Percentiles rank a stretch among this genome's conserved stretches.
These are phyloP conservation scores for Phytopythium boreale DNA, from an alignment of 352 stramenopile species.

Conservation along the genomic window DNA sequence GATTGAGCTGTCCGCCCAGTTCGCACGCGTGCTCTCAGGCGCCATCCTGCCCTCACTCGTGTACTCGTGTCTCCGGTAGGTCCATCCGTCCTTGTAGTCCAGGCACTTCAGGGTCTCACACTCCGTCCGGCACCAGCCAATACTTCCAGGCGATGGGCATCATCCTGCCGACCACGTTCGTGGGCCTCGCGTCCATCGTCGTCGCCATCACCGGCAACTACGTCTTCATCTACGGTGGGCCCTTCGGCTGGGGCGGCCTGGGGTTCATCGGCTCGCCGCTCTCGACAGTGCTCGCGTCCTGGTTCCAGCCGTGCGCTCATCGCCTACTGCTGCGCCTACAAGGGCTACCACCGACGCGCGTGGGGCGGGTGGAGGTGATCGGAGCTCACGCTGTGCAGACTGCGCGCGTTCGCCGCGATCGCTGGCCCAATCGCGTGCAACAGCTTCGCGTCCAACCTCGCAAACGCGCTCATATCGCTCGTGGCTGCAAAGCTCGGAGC, in stretches of 20 bases:
- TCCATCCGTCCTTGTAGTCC: not conserved
- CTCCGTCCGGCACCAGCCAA: constrained; percentile 23
- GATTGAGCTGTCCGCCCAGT: constrained; percentile 49
- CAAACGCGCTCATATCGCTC: constrained; percentile 60
- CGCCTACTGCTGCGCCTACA: constrained; percentile 58
- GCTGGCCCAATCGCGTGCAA: constrained; percentile 66
- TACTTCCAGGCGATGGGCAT: constrained; percentile 74
- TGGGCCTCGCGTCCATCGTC: constrained; percentile 60
- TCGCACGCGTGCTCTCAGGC: constrained; percentile 57
- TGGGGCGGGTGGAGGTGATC: constrained; percentile 58
- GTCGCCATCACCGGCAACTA: constrained; percentile 61
- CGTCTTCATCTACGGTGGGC: constrained; percentile 60
- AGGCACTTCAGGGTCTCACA: not conserved
- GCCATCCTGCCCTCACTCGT: constrained; percentile 59
- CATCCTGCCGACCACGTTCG: constrained; percentile 58
- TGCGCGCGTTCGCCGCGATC: constrained; percentile 47
- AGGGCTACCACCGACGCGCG: constrained; percentile 45
- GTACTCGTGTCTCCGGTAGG: constrained; percentile 60
- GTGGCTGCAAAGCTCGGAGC: constrained; percentile 62
- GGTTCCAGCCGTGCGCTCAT: constrained; percentile 69
- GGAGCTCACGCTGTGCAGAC: constrained; percentile 38
- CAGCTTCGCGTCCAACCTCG: constrained; percentile 72
- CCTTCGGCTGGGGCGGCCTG: constrained; percentile 43
- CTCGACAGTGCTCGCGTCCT: constrained; percentile 71
- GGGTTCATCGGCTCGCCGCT: constrained; percentile 81